Percentiles rank a stretch among this genome's conserved stretches.
Evolutionary conservation across 345 rosid species (phyloP).

Genomic region (Gossypium arboreum): DNA sequence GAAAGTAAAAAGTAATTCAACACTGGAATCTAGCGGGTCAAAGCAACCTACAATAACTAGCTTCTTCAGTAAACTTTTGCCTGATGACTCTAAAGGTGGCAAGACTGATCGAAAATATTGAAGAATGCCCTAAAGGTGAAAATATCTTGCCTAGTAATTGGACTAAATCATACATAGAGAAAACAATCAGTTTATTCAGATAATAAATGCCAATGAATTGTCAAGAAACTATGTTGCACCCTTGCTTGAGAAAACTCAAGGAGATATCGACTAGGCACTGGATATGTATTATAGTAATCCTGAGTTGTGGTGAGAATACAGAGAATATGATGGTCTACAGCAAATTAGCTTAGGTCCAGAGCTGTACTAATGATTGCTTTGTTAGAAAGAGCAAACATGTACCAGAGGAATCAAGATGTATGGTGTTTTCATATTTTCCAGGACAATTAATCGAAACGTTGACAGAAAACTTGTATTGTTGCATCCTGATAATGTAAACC

Average conservation of each 20-base stretch:
- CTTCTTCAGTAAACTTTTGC: constrained; percentile 54
- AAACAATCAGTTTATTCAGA: constrained; percentile 55
- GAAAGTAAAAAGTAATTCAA: constrained; percentile 45
- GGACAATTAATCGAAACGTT: constrained; percentile 26
- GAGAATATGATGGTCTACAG: constrained; percentile 25
- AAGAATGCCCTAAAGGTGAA: constrained; percentile 36
- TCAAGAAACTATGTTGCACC: constrained; percentile 54
- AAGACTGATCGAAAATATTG: constrained; percentile 21
- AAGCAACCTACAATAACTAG: constrained; percentile 76
- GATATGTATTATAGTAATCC: constrained; percentile 52
- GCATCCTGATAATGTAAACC: constrained; percentile 60
- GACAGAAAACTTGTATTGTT: constrained; percentile 39
- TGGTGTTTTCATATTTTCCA: constrained; percentile 23
- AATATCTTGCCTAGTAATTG: constrained; percentile 24
- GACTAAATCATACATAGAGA: constrained; percentile 27
- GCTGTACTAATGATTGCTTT: constrained; percentile 25
- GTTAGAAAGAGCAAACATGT: constrained; percentile 27
- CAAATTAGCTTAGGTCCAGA: constrained; percentile 23
- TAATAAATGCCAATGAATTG: constrained; percentile 52
- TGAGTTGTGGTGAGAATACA: constrained; percentile 29
- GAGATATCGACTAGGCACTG: constrained; percentile 63
- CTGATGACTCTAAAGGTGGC: constrained; percentile 32
- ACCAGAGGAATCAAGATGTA: constrained; percentile 26
- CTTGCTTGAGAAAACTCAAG: constrained; percentile 54
- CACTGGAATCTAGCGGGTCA: constrained; percentile 47